phyloP scores from a whole-genome alignment of 139 green algal genomes.

The Zygnema circumcarinatum region DNA sequence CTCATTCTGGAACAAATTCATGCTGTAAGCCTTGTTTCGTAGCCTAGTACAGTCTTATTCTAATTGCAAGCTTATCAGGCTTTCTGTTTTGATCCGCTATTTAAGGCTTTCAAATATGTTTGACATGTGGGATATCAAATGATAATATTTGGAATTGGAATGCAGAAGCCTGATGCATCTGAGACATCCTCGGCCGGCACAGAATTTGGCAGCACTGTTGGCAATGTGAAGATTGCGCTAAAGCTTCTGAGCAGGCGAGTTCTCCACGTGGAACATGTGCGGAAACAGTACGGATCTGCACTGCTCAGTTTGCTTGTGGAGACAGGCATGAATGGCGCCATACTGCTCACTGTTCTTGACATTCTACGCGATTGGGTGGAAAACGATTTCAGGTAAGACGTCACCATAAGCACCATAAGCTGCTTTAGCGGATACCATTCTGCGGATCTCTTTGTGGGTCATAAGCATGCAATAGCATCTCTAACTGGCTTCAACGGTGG shows the following conservation, averaged over 20 bases:
- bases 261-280: constrained; percentile 42
- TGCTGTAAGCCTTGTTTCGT: too few species aligned
- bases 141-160: background rate
- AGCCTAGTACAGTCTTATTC: too few species aligned
- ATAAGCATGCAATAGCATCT: background rate
- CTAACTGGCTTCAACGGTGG: background rate
- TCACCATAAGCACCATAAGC: background rate
- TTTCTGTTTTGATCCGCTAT: too few species aligned
- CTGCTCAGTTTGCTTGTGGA: constrained; percentile 67
- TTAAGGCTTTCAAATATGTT: too few species aligned
- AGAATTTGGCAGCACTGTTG: constrained; percentile 12
- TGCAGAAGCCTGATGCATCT: background rate
- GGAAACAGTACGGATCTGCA: constrained; percentile 71
- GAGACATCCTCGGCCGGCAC: background rate
- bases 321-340: constrained; percentile 41
- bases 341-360: constrained; percentile 62
- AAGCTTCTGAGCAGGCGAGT: constrained; percentile 48
- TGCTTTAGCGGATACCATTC: background rate
- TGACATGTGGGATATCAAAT: too few species aligned
- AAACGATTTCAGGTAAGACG: constrained; percentile 41
- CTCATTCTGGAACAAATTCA: background rate
- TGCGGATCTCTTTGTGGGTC: background rate
- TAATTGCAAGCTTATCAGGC: too few species aligned
- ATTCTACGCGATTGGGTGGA: constrained; percentile 61
- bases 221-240: constrained; percentile 46